Percentiles rank a stretch among this genome's conserved stretches.
Evolutionary conservation across 1,139 yeast genomes (phyloP).

Genomic region (Yamadazyma sp.): DNA sequence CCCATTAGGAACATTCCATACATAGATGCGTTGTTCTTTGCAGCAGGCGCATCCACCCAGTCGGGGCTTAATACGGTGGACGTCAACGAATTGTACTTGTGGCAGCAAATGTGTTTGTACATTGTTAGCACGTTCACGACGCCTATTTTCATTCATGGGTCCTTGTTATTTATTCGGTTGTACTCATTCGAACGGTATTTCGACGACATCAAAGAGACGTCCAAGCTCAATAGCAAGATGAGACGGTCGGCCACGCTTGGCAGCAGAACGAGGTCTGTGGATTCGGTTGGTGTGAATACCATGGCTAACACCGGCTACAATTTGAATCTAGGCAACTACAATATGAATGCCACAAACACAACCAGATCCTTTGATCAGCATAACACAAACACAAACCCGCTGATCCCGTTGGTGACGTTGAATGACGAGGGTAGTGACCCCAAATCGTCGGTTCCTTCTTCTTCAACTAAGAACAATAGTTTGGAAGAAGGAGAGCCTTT

Average conservation of each 20-base stretch:
- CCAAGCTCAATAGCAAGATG: conserved; percentile 75
- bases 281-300: conserved; percentile 36
- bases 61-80: conserved; percentile 88
- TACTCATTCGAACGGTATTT: conserved; percentile 90
- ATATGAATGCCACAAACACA: neutral
- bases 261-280: conserved; percentile 44
- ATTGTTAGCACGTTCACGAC: conserved; percentile 66
- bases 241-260: conserved; percentile 71
- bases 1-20: conserved; percentile 69
- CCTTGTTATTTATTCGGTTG: conserved; percentile 73
- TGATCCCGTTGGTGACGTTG: neutral
- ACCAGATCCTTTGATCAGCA: too few species aligned
- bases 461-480: neutral
- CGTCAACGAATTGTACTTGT: conserved; percentile 57
- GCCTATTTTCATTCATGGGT: conserved; percentile 86
- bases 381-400: conserved; percentile 13
- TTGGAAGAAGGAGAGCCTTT: too few species aligned
- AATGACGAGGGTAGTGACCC: neutral
- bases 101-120: conserved; percentile 76
- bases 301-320: conserved; percentile 38
- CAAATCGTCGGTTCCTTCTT: neutral
- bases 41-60: conserved; percentile 80
- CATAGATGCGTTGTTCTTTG: conserved; percentile 76
- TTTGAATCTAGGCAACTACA: conserved; percentile 19
- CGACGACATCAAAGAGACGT: conserved; percentile 72